Percentiles rank a stretch among this genome's conserved stretches.
phyloP scores from a whole-genome alignment of 2,329 filamentous ascomycete genomes.

The Blumeria hordei region DNA sequence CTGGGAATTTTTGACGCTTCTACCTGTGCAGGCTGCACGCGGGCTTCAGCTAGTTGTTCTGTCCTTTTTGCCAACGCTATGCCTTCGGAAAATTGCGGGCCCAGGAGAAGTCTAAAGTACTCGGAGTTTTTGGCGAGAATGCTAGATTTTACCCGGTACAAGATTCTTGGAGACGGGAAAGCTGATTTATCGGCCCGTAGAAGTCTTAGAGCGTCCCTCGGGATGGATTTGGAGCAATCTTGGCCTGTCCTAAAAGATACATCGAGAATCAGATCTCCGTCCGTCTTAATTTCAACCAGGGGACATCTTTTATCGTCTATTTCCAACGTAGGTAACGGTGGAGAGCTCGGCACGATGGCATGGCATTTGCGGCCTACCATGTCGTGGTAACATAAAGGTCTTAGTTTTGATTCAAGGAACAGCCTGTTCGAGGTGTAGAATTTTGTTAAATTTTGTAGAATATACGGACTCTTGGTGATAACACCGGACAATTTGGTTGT shows the following conservation, averaged over 20 bases:
- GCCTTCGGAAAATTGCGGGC: conserved; percentile 40
- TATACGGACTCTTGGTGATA: background rate
- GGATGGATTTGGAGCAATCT: conserved; percentile 23
- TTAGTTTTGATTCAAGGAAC: too few relatives aligned
- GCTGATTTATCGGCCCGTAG: conserved; percentile 8
- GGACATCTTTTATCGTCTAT: conserved; percentile 8
- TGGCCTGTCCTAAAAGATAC: conserved; percentile 37
- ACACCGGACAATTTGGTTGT: too few relatives aligned
- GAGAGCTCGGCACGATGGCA: too few relatives aligned
- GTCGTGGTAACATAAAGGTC: too few relatives aligned
- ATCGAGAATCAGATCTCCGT: conserved; percentile 41
- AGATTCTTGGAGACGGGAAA: conserved; percentile 9
- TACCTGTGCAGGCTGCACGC: conserved; percentile 24
- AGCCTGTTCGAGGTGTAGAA: too few relatives aligned
- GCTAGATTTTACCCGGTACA: conserved; percentile 34
- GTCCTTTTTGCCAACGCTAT: conserved; percentile 14
- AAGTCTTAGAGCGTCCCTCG: conserved; percentile 24
- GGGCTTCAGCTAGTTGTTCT: conserved; percentile 19
- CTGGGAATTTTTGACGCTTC: conserved; percentile 30
- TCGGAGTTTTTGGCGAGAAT: conserved; percentile 35
- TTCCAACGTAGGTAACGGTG: conserved; percentile 4
- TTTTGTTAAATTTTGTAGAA: background rate
- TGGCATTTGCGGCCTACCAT: too few relatives aligned
- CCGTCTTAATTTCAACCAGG: conserved; percentile 26
- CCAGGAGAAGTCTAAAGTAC: conserved; percentile 46